phyloP scores from a whole-genome alignment of 495 filamentous ascomycete species.

The Penicillium alfredii region DNA sequence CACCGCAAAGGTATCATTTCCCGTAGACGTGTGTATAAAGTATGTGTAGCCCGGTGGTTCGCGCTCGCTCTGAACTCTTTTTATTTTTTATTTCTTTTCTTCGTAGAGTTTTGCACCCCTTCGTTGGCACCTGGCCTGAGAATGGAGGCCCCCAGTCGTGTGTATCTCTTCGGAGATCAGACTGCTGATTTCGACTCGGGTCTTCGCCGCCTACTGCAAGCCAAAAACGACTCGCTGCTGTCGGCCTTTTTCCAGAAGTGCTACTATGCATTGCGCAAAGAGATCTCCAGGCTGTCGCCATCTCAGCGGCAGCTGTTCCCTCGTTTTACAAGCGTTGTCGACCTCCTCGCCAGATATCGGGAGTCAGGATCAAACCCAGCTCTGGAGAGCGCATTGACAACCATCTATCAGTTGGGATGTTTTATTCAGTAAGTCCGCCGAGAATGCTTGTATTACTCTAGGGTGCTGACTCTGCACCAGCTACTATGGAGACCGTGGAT shows the following conservation, averaged over 20 bases:
- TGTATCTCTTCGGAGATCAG: constrained; percentile 71
- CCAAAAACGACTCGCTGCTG: constrained; percentile 59
- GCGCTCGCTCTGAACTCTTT: constrained; percentile 1
- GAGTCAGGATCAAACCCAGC: constrained; percentile 51
- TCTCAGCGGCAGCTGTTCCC: constrained; percentile 58
- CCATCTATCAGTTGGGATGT: constrained; percentile 64
- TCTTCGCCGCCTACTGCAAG: constrained; percentile 55
- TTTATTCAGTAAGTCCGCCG: constrained; percentile 62
- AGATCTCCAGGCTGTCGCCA: constrained; percentile 54
- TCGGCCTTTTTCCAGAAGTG: constrained; percentile 59
- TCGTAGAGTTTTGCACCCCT: constrained; percentile 11
- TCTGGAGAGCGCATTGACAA: constrained; percentile 61
- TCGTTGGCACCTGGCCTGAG: constrained; percentile 12
- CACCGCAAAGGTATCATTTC: constrained; percentile 1
- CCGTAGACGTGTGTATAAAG: constrained; percentile 18
- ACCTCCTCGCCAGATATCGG: constrained; percentile 65
- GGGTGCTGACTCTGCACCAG: constrained; percentile 19
- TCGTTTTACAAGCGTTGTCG: constrained; percentile 60
- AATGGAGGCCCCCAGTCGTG: constrained; percentile 31
- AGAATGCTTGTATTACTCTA: neutral
- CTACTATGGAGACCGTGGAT: constrained; percentile 46
- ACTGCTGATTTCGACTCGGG: constrained; percentile 65
- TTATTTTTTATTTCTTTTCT: constrained; percentile 11
- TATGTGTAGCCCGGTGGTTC: too few relatives aligned
- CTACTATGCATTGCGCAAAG: constrained; percentile 55